Evolutionary conservation across 805 yeast genomes (phyloP), one percentile per base, ranked within the genome.

Genomic region (Barnettozyma wickerhamii): DNA sequence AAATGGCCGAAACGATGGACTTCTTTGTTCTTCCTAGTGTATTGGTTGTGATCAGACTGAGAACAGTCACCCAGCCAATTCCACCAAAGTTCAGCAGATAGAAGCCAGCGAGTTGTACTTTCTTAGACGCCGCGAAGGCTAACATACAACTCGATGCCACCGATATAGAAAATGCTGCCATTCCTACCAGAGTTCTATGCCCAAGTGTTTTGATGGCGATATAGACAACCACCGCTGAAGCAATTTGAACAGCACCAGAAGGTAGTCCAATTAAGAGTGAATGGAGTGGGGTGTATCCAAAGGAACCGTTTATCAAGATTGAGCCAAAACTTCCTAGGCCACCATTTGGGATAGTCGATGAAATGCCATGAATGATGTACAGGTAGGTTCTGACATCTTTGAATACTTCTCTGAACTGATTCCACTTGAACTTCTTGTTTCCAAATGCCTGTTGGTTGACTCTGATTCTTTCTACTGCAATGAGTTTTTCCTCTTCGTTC

Each of bases 21-120:
- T 82, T 79, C 60, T 85, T 85, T n/a, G 90, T 82, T 47, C 77
- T 75, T 10, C 93, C 93, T 2, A 89, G 79, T 27, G 80, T 72
- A 56, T 84, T 72, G 3, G 75, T 64, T 21, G 65, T 60, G 39
- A 67, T 58, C 32, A 58, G 51, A 6, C 69, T 59, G 6, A 60
- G 38, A 10, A 59, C 51, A 47, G 68, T 62, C 38, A 62, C 60
- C 43, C 59, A 59, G 10, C 66, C 56, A 4, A 66, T 58, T 10
- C 65, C 71, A 20, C 60, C 53, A 19, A 69, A 58, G 13, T 62
- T 56, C 43, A 54, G 55, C 28, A 74, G 39, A 39, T 42, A 49
- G 17, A 48, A 46, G 7, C 63, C 61, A 19, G 49, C 56, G 18
- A 59, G 38, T 15, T 38, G 28, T 4, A 60, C 50, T 1, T 48